Percentiles rank a stretch among this genome's conserved stretches.
phyloP scores from a whole-genome alignment of 495 filamentous ascomycete species.

The Darksidea phi region DNA sequence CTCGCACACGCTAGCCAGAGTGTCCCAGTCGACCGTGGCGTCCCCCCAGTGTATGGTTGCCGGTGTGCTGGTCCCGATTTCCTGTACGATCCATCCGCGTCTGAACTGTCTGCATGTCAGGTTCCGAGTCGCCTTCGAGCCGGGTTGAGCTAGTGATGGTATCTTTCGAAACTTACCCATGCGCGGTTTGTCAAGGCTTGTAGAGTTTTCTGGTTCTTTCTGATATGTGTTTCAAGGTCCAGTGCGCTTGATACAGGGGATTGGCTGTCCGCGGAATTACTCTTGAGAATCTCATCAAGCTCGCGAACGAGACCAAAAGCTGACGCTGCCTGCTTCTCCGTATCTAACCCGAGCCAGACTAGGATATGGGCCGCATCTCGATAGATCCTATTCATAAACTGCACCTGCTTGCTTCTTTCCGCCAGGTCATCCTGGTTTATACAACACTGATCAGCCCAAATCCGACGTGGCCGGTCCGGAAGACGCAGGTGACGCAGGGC shows the following conservation, averaged over 20 bases:
- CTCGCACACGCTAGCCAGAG: neutral
- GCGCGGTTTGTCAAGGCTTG: neutral
- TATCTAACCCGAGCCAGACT: constrained; percentile 1
- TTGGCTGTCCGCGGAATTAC: neutral
- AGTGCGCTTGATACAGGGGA: neutral
- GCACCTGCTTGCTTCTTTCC: neutral
- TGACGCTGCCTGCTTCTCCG: neutral
- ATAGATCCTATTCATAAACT: neutral
- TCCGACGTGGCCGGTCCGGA: neutral
- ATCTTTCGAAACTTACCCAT: neutral
- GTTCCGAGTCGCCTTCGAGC: neutral
- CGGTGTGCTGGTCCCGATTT: neutral
- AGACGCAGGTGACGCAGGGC: neutral
- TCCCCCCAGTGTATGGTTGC: neutral
- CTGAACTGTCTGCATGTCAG: neutral
- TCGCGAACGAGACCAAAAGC: neutral
- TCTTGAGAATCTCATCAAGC: neutral
- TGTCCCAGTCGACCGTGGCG: neutral
- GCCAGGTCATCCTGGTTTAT: neutral
- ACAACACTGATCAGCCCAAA: neutral
- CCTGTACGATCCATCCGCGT: neutral
- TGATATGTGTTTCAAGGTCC: neutral
- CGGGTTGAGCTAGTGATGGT: neutral
- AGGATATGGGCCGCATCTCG: neutral
- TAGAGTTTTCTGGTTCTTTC: neutral